Percentiles rank a stretch among this genome's conserved stretches.
Evolutionary conservation across 495 filamentous ascomycete species (phyloP).

Genomic region (Talaromyces stipitatus): DNA sequence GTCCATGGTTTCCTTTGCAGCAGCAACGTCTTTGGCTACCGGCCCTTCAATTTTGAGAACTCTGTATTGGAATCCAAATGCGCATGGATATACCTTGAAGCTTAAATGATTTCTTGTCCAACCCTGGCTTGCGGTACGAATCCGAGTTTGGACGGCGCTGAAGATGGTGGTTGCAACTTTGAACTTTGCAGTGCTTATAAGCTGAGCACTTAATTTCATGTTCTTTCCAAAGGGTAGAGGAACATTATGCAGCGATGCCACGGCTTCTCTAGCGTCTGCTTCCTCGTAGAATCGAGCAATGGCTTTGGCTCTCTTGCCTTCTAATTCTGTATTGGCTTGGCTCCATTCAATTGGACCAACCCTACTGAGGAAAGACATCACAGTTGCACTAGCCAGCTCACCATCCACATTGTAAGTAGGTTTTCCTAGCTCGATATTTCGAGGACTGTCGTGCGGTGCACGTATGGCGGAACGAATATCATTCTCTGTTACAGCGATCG

Average conservation of each 20-base stretch:
- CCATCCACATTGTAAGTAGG: constrained; percentile 5
- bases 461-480: constrained; percentile 10
- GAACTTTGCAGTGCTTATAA: constrained; percentile 6
- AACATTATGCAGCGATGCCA: constrained; percentile 7
- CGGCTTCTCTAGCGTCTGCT: constrained; percentile 8
- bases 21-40: constrained; percentile 4
- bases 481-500: background rate
- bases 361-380: constrained; percentile 4
- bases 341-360: constrained; percentile 9
- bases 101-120: constrained; percentile 5
- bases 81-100: constrained; percentile 4
- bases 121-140: background rate
- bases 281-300: constrained; percentile 11
- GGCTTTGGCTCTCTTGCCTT: constrained; percentile 12
- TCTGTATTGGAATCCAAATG: background rate
- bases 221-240: constrained; percentile 1
- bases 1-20: constrained; percentile 4
- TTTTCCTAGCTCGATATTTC: constrained; percentile 9
- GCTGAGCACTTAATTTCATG: constrained; percentile 6
- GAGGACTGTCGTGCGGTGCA: constrained; percentile 5
- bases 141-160: background rate
- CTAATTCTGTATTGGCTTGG: background rate
- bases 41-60: constrained; percentile 7
- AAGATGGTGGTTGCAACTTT: constrained; percentile 7
- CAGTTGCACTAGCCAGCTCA: constrained; percentile 1